Percentiles rank a stretch among this genome's conserved stretches.
phyloP scores from a whole-genome alignment of 176 grass and related monocot genomes.

The Avena insularis region DNA sequence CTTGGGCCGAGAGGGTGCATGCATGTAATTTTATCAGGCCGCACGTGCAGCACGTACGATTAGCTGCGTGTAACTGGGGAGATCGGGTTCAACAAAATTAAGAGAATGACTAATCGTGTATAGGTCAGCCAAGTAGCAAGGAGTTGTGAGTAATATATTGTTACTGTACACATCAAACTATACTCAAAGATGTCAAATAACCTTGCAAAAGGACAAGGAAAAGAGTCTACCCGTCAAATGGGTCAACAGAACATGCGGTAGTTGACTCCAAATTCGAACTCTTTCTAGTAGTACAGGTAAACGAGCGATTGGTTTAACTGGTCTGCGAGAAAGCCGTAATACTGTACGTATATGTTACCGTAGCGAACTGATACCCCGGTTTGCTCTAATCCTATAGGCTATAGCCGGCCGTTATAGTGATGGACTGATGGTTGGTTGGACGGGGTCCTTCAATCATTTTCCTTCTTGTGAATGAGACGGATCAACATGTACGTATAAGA shows the following conservation, averaged over 20 bases:
- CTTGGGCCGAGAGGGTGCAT: background rate
- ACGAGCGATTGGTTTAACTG: too few relatives aligned
- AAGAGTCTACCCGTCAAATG: background rate
- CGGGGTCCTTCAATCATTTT: background rate
- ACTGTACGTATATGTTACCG: too few relatives aligned
- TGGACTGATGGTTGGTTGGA: constrained; percentile 16
- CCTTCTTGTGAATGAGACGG: constrained; percentile 16
- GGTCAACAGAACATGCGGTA: constrained; percentile 15
- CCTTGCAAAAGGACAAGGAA: background rate
- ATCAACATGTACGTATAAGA: background rate
- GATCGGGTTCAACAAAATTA: constrained; percentile 1
- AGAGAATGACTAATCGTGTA: background rate
- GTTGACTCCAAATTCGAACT: constrained; percentile 24
- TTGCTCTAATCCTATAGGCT: too few relatives aligned
- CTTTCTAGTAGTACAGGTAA: background rate
- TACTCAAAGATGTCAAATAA: background rate
- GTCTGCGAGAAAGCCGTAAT: too few relatives aligned
- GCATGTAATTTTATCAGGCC: background rate
- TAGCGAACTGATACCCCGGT: too few relatives aligned
- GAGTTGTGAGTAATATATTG: constrained; percentile 7
- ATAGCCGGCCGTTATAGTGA: background rate
- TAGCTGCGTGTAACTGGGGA: background rate
- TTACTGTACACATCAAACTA: background rate
- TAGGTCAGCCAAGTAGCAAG: background rate
- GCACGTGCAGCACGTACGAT: constrained; percentile 48